A percentile compares a stretch with the other conserved stretches of the same genome.
Conservation (phyloP, 2,329 filamentous ascomycete genomes). For the Aureobasidium sp. region DNA sequence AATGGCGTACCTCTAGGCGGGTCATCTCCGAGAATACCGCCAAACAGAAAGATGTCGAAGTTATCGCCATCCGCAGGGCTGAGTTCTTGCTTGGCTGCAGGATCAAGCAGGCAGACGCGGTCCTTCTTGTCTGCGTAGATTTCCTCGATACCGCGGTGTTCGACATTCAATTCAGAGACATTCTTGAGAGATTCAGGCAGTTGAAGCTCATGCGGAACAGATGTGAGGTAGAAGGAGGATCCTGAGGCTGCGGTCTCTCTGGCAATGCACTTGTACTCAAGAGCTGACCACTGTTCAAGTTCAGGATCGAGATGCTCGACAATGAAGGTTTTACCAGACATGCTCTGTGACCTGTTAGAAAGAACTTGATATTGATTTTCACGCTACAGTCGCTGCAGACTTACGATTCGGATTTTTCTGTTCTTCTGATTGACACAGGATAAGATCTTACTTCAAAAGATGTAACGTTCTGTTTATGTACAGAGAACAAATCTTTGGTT, state of each 20-base stretch:
- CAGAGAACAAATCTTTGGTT: not conserved
- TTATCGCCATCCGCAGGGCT: constrained; percentile 70
- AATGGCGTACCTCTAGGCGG: constrained; percentile 67
- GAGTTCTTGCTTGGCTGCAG: constrained; percentile 72
- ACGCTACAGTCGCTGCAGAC: not conserved
- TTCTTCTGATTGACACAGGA: not conserved
- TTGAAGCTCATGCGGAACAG: constrained; percentile 61
- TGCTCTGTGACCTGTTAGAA: not conserved
- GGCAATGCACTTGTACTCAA: constrained; percentile 87
- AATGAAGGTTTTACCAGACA: constrained; percentile 61
- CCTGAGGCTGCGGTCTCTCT: constrained; percentile 64
- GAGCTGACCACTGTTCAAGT: constrained; percentile 84
- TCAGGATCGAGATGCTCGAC: constrained; percentile 96
- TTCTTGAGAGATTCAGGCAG: constrained; percentile 52
- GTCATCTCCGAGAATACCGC: constrained; percentile 91
- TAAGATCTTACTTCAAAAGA: too few species aligned
- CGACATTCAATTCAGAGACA: constrained; percentile 60
- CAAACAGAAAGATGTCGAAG: constrained; percentile 92
- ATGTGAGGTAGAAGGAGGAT: constrained; percentile 72
- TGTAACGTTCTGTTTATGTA: not conserved
- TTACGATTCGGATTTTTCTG: not conserved
- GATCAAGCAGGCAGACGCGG: constrained; percentile 83
- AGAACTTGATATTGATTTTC: not conserved
- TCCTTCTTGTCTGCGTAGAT: constrained; percentile 66
- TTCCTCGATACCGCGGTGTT: constrained; percentile 69